Conservation (phyloP, 2,329 filamentous ascomycete species). For the Aspergillus fumigatiaffinis region DNA sequence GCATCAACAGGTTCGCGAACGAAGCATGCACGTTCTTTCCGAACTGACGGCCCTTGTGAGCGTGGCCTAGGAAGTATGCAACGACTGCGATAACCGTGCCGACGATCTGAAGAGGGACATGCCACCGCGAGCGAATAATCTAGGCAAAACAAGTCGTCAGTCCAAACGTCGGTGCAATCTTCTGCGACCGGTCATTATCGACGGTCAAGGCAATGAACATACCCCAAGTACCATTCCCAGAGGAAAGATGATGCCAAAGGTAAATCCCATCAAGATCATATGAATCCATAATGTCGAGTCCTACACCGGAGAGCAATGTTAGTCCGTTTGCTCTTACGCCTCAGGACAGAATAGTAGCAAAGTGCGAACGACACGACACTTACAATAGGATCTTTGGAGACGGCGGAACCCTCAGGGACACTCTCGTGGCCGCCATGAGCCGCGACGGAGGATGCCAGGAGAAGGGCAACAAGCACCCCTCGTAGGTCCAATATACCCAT, state of each 20-base stretch:
- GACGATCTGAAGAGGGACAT: conserved; percentile 80
- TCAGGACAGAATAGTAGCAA: neutral
- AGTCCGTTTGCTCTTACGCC: neutral
- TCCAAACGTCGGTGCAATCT: neutral
- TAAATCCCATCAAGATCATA: conserved; percentile 79
- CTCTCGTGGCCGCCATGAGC: conserved; percentile 54
- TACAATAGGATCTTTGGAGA: conserved; percentile 72
- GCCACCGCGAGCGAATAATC: conserved; percentile 88
- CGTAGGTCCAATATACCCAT: conserved; percentile 10
- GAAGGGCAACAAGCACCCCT: conserved; percentile 22
- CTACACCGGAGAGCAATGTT: conserved; percentile 25
- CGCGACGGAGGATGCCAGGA: conserved; percentile 25
- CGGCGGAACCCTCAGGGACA: conserved; percentile 65
- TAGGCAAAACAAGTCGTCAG: conserved; percentile 33
- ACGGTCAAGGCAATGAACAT: conserved; percentile 34
- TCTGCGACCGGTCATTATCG: conserved; percentile 5
- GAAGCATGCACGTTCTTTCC: conserved; percentile 72
- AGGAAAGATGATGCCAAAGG: conserved; percentile 90
- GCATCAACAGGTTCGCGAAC: conserved; percentile 77
- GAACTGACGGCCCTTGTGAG: conserved; percentile 86
- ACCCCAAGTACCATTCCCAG: conserved; percentile 93
- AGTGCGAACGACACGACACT: conserved; percentile 28
- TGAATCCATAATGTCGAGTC: conserved; percentile 90
- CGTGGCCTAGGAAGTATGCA: conserved; percentile 88
- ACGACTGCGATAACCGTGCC: conserved; percentile 72